Evolutionary conservation across 2,329 filamentous ascomycete genomes (phyloP), one percentile per base, ranked within the genome.

Genomic region (Dichotomopilus funicola): DNA sequence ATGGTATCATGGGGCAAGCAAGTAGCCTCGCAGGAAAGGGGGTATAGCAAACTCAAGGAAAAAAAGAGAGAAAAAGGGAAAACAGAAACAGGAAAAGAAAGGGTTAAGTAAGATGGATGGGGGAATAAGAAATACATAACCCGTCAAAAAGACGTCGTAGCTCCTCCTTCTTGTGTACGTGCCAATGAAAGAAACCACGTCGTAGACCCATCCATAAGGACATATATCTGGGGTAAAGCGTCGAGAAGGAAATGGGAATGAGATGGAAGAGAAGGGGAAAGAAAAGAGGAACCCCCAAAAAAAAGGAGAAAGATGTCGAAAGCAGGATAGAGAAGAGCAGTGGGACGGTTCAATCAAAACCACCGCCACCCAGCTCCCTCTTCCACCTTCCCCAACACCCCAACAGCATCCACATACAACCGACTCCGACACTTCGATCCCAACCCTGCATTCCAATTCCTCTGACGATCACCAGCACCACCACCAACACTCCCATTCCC

Each of bases 361-460:
- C 74, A 73, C 57, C 70, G 73, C 63, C 69, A 67, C 52, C 70
- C 70, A 7, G 65, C 69, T 1, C 72, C 70, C 59, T 77, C 73
- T 61, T 80, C 76, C 51, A 84, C 65, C 62, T 74, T 78, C 61
- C 69, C 73, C 60, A 85, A 61, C 51, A 82, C 79, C 1, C 73
- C 68, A 3, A 80, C 70, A 6, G 79, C 78, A 62, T 84, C 80
- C 31, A 77, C 72, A 44, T 79, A 76, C 49, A 82, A 64, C 47
- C 76, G 73, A 61, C 72, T 81, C 49, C 73, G 19, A 27, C 19
- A 27, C 19, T 27, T 27, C 19, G 19, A 27, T 71, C 19, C 72
- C 71, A 5, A 76, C 78, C 3, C 75, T 65, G 40, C 75, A 78
- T 51, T 82, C 80, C 43, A 65, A 65, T 62, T 78, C 75, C 57